Conservation (phyloP, 2,329 filamentous ascomycete species). For the Fusarium humuli region DNA sequence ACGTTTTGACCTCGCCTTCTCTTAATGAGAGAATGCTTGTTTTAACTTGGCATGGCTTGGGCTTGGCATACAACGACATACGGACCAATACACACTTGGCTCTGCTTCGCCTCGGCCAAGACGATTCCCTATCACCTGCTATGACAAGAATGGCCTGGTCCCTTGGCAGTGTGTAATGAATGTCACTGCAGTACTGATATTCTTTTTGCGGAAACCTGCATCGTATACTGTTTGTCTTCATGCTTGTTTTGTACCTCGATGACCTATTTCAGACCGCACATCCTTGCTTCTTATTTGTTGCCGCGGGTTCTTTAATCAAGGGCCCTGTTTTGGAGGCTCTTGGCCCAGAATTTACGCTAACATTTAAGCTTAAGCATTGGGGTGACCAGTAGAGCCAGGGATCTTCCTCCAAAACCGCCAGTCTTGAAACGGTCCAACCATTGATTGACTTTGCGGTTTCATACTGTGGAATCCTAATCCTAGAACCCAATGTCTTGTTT, state of each 20-base stretch:
- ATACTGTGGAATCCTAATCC: neutral
- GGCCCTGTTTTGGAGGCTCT: slow-evolving; percentile 28
- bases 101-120: slow-evolving; percentile 39
- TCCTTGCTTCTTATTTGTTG: neutral
- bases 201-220: slow-evolving; percentile 18
- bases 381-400: slow-evolving; percentile 23
- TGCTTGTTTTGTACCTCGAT: slow-evolving; percentile 14
- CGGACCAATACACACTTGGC: neutral
- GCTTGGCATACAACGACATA: slow-evolving; percentile 35
- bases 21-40: slow-evolving; percentile 29
- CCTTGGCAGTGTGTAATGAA: slow-evolving; percentile 29
- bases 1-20: slow-evolving; percentile 3
- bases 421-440: slow-evolving; percentile 15
- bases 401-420: slow-evolving; percentile 10
- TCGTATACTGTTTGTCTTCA: slow-evolving; percentile 3
- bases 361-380: slow-evolving; percentile 39
- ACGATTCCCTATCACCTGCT: slow-evolving; percentile 32
- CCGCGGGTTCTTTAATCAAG: neutral
- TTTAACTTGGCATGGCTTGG: slow-evolving; percentile 40
- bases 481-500: neutral
- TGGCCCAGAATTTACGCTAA: slow-evolving; percentile 28
- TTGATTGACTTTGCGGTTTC: neutral
- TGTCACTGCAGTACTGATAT: slow-evolving; percentile 13
- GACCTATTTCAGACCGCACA: slow-evolving; percentile 7
- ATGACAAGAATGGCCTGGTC: slow-evolving; percentile 17